These are phyloP conservation scores for Oryza nivara DNA, from an alignment of 176 grass and related monocot species.

Conservation along the genomic window DNA sequence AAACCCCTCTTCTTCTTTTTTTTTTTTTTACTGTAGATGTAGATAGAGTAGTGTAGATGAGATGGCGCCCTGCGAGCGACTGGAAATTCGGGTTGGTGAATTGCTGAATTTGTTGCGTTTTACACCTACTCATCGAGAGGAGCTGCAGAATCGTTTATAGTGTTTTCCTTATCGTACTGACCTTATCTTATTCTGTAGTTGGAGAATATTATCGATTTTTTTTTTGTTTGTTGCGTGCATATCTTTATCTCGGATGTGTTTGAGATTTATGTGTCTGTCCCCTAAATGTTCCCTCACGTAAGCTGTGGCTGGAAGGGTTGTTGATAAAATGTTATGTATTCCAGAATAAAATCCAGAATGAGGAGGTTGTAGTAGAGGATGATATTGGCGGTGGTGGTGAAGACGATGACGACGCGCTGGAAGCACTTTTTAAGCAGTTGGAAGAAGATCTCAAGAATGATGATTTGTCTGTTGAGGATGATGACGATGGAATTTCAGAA, in stretches of 20 bases:
- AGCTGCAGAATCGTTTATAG: not conserved
- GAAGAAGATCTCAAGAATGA: constrained; percentile 85
- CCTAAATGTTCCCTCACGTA: not conserved
- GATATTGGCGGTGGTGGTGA: constrained; percentile 1
- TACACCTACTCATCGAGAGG: not conserved
- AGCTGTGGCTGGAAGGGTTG: not conserved
- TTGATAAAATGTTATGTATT: not conserved
- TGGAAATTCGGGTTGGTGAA: not conserved
- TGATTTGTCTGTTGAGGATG: constrained; percentile 56
- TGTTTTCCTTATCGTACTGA: not conserved
- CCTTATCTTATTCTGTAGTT: constrained; percentile 3
- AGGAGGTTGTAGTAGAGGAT: constrained; percentile 41
- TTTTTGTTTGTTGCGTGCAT: not conserved
- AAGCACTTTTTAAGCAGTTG: constrained; percentile 78
- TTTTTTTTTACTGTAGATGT: not conserved
- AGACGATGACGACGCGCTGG: constrained; percentile 59
- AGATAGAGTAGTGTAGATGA: not conserved
- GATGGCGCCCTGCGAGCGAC: not conserved
- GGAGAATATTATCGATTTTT: not conserved
- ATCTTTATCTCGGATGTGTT: not conserved
- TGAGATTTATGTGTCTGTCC: not conserved
- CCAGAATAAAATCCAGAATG: constrained; percentile 51
- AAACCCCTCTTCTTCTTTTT: too few species aligned
- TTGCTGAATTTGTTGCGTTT: not conserved
- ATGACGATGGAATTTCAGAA: constrained; percentile 72